phyloP scores from a whole-genome alignment of 805 yeast species.

The Peterozyma toletana region DNA sequence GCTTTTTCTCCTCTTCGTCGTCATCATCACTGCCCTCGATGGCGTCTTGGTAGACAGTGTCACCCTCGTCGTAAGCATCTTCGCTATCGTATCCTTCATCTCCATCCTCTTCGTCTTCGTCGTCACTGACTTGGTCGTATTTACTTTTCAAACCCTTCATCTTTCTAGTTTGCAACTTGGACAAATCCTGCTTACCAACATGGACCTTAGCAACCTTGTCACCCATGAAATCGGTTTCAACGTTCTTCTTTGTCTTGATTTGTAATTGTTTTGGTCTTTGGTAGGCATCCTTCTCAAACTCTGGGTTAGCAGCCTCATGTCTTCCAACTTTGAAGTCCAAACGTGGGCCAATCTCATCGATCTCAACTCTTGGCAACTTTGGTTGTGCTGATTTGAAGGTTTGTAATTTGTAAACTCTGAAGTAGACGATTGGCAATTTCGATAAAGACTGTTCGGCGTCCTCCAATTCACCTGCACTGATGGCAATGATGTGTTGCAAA shows the following conservation, averaged over 20 bases:
- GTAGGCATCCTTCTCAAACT: constrained; percentile 84
- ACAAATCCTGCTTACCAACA: constrained; percentile 90
- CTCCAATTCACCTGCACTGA: constrained; percentile 69
- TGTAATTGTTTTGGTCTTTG: constrained; percentile 76
- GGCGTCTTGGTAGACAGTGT: constrained; percentile 28
- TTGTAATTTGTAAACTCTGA: constrained; percentile 85
- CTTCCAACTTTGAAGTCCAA: constrained; percentile 91
- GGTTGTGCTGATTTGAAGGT: constrained; percentile 73
- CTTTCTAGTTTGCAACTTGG: constrained; percentile 89
- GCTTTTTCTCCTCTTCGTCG: constrained; percentile 29
- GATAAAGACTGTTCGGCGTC: constrained; percentile 59
- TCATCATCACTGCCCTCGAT: constrained; percentile 13
- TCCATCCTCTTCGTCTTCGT: constrained; percentile 47
- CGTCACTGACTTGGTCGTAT: constrained; percentile 63
- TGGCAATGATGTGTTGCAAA: constrained; percentile 80
- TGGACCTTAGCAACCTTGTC: constrained; percentile 96
- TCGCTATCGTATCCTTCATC: constrained; percentile 29
- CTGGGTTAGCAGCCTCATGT: constrained; percentile 73
- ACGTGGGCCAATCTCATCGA: constrained; percentile 94
- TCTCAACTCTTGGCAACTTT: constrained; percentile 87
- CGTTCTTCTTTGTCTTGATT: constrained; percentile 81
- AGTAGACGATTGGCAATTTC: constrained; percentile 71
- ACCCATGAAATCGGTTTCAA: constrained; percentile 83
- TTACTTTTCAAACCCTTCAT: constrained; percentile 94
- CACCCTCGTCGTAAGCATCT: constrained; percentile 35